These are phyloP conservation scores for Phalaenopsis aphrodite DNA, from an alignment of 106 monocot genomes.

Conservation along the genomic window DNA sequence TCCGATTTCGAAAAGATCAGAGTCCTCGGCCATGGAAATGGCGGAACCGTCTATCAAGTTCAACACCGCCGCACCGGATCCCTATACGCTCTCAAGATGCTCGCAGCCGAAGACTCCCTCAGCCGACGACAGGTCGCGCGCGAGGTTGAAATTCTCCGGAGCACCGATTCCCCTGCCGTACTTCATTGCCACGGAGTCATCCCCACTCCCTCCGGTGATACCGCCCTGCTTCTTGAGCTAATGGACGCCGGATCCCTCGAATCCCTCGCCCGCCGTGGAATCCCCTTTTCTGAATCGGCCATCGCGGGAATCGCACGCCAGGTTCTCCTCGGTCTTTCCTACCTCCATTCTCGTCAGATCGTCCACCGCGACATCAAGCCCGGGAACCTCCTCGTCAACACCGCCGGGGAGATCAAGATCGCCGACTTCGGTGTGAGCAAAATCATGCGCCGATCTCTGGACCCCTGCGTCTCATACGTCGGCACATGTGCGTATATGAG, in stretches of 20 bases:
- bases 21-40: conserved; percentile 83
- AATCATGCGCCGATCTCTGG: conserved; percentile 38
- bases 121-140: conserved; percentile 9
- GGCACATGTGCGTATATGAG: conserved; percentile 92
- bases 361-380: conserved; percentile 64
- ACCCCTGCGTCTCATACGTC: conserved; percentile 55
- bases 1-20: conserved; percentile 66
- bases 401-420: conserved; percentile 59
- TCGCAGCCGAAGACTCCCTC: conserved; percentile 21
- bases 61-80: conserved; percentile 41
- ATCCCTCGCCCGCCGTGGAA: conserved; percentile 1
- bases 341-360: conserved; percentile 55
- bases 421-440: conserved; percentile 72
- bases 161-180: conserved; percentile 42
- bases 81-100: conserved; percentile 66
- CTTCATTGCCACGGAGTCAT: conserved; percentile 36
- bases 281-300: conserved; percentile 34
- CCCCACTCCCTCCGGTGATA: conserved; percentile 29
- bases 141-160: conserved; percentile 57
- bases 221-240: conserved; percentile 40
- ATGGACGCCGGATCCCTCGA: conserved; percentile 41
- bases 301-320: conserved; percentile 49
- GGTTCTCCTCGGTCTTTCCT: conserved; percentile 31
- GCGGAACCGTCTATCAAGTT: conserved; percentile 82
- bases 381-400: conserved; percentile 33